Evolutionary conservation across 2,329 filamentous ascomycete species (phyloP).

Genomic region (Claviceps pazoutovae): DNA sequence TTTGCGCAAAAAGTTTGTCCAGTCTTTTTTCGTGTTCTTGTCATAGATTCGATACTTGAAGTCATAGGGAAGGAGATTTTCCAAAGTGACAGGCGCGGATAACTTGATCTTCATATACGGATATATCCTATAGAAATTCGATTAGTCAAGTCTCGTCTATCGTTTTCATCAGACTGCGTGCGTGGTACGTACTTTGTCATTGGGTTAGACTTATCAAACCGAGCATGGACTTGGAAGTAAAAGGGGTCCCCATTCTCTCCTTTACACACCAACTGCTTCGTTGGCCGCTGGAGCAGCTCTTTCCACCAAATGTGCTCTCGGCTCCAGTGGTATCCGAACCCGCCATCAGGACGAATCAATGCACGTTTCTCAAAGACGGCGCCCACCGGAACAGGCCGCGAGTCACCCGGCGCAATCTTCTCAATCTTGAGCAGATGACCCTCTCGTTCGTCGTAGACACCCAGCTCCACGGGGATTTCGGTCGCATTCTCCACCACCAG

Average conservation of each 20-base stretch:
- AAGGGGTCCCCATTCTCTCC: constrained; percentile 82
- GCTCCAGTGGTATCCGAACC: constrained; percentile 94
- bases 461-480: constrained; percentile 87
- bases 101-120: constrained; percentile 90
- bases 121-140: constrained; percentile 46
- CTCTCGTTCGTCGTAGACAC: constrained; percentile 75
- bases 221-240: constrained; percentile 90
- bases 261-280: constrained; percentile 74
- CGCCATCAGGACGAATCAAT: constrained; percentile 80
- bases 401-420: constrained; percentile 87
- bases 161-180: not conserved
- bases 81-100: constrained; percentile 82
- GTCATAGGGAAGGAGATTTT: constrained; percentile 90
- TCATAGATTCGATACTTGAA: constrained; percentile 99
- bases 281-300: constrained; percentile 73
- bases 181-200: constrained; percentile 46
- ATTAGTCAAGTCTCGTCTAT: not conserved
- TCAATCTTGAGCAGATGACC: constrained; percentile 93
- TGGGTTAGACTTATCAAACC: constrained; percentile 72
- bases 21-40: constrained; percentile 96
- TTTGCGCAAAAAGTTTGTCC: constrained; percentile 95
- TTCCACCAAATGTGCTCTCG: constrained; percentile 84
- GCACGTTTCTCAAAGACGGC: constrained; percentile 82
- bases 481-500: constrained; percentile 90
- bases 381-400: constrained; percentile 79